Percentiles rank a stretch among this genome's conserved stretches.
phyloP scores from a whole-genome alignment of 2,329 filamentous ascomycete genomes.

The Cladosporium austrohemisphaericum region DNA sequence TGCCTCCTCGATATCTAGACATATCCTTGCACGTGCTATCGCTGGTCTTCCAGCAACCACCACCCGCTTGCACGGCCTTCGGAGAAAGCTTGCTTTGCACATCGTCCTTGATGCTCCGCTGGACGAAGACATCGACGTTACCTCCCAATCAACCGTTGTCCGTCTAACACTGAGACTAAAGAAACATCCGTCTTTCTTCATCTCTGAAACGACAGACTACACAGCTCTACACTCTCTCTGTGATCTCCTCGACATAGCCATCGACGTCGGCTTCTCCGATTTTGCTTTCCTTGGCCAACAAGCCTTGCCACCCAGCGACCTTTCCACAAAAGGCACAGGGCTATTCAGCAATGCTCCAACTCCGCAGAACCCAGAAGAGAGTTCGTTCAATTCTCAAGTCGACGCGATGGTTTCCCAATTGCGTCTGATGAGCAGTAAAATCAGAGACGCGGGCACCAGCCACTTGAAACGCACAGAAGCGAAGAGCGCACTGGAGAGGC shows the following conservation, averaged over 20 bases:
- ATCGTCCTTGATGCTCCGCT: conserved; percentile 43
- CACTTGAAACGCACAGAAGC: conserved; percentile 70
- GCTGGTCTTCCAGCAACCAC: conserved; percentile 55
- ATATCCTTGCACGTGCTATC: conserved; percentile 56
- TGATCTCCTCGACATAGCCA: conserved; percentile 66
- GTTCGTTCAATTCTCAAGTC: conserved; percentile 64
- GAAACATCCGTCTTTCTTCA: conserved; percentile 46
- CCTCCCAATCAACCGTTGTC: conserved; percentile 1
- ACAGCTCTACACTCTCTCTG: conserved; percentile 62
- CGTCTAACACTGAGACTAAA: conserved; percentile 28
- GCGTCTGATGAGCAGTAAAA: conserved; percentile 55
- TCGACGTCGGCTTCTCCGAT: conserved; percentile 59
- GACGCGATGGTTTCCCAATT: conserved; percentile 63
- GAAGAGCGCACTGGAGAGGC: conserved; percentile 69
- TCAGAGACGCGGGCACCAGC: conserved; percentile 70
- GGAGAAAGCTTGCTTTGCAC: conserved; percentile 62
- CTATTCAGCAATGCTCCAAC: conserved; percentile 24
- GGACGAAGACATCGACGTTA: not conserved
- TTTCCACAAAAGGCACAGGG: conserved; percentile 18
- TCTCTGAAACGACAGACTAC: conserved; percentile 62
- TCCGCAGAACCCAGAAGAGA: conserved; percentile 34
- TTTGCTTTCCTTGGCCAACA: conserved; percentile 23
- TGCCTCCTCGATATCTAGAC: conserved; percentile 13
- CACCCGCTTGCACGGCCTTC: conserved; percentile 54
- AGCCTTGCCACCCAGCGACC: conserved; percentile 8